Evolutionary conservation across 305 asterid species (phyloP), one percentile per base, ranked within the genome.

Genomic region (Striga hermonthica): DNA sequence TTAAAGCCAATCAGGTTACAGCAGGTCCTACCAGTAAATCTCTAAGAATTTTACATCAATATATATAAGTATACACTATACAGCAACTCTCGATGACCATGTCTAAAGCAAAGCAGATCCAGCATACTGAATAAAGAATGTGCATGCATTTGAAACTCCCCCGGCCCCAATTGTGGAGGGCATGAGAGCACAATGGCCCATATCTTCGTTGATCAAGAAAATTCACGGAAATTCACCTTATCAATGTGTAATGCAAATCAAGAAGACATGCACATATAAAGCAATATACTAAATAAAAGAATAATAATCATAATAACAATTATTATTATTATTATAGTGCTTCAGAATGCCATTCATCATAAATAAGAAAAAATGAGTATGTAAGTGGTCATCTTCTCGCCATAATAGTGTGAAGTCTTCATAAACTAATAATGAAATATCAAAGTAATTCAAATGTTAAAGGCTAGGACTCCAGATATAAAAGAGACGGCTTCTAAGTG

Each of bases 331-430:
- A 22, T 22, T 22, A 22, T 22, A 22, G 31, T 34, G 59, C 45
- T 36, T 64, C 38, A 50, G 39, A 62, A 57, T 31, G 10, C 48
- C 57, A 62, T 14, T 53, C 35, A 12, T 55, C 31, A 52, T 16
- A 22, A 44, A 67, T 43, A 28, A 8, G 57, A 45, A 3, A 58
- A 34, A 49, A 31, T 36, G 57, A n/a, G 40, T 58, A 57, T 50
- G 72, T 11, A 11, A 41, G 56, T 14, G 64, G 36, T 22, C 38
- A 59, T 64, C 5, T 50, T 66, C 61, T 63, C 28, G 28, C 58
- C 31, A 57, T 22, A 38, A 49, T 66, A 43, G 64, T 48, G 59
- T 58, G 47, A 63, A 22, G 38, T 62, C 62, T 76, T 53, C 58
- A 5, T 41, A 57, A 48, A n/a, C 31, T 28, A 44, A 48, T 41